Evolutionary conservation across 140 eudicot species (phyloP).

Genomic region (Cichorium intybus): DNA sequence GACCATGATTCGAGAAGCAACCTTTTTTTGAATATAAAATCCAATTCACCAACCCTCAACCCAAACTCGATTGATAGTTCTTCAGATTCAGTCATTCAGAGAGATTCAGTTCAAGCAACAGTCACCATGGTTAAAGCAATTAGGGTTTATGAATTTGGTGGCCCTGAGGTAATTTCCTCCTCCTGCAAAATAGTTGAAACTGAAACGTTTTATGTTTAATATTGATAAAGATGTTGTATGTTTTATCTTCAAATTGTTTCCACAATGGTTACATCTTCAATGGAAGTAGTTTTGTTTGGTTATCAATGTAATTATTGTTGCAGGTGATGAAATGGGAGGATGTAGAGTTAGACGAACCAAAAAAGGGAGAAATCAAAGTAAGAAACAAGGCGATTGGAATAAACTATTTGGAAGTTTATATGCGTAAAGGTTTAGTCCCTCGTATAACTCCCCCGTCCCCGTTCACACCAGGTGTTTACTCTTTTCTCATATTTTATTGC

Average conservation of each 20-base stretch:
- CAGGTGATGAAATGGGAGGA: constrained; percentile 61
- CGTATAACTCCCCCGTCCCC: constrained; percentile 32
- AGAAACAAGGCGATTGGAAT: constrained; percentile 56
- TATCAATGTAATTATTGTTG: background rate
- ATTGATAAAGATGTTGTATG: background rate
- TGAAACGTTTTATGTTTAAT: background rate
- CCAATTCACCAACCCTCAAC: too few species aligned
- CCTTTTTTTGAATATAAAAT: too few species aligned
- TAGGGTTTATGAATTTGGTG: constrained; percentile 40
- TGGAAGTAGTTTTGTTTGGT: background rate
- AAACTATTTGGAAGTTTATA: constrained; percentile 47
- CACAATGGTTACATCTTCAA: background rate
- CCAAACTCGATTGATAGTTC: too few species aligned
- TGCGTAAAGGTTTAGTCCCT: constrained; percentile 41
- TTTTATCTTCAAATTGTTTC: background rate
- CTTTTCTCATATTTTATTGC: background rate
- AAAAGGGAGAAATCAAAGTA: constrained; percentile 49
- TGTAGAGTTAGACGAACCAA: constrained; percentile 59
- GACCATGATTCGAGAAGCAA: too few species aligned
- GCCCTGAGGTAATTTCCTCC: constrained; percentile 28
- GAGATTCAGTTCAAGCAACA: background rate
- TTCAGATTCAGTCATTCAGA: too few species aligned
- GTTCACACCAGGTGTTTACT: constrained; percentile 46
- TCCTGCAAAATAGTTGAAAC: background rate
- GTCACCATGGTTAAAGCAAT: constrained; percentile 3